phyloP scores from a whole-genome alignment of 2,329 filamentous ascomycete genomes.

The Pestalotiopsis sp. region DNA sequence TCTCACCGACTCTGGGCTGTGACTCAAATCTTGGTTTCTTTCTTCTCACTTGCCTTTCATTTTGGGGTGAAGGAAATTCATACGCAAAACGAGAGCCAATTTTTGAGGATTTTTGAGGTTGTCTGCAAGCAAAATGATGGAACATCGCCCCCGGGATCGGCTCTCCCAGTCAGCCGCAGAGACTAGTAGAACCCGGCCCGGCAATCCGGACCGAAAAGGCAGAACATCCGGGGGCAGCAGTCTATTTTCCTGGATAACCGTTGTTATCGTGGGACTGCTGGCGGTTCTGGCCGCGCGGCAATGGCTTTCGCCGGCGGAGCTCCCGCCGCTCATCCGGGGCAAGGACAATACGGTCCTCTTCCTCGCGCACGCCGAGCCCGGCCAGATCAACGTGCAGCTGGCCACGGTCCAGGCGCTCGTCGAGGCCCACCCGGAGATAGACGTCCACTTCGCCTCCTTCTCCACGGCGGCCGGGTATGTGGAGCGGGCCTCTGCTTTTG shows the following conservation, averaged over 20 bases:
- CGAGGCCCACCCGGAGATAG: slow-evolving; percentile 31
- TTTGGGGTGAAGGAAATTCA: not conserved
- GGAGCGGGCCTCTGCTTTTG: slow-evolving; percentile 16
- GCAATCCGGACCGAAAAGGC: not conserved
- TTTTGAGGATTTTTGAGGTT: not conserved
- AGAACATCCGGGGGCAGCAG: not conserved
- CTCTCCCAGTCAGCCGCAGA: not conserved
- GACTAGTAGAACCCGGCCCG: not conserved
- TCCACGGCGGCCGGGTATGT: slow-evolving; percentile 14
- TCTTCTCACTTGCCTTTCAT: not conserved
- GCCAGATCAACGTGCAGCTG: slow-evolving; percentile 38
- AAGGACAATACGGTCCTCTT: slow-evolving; percentile 35
- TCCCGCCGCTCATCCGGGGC: slow-evolving; percentile 13
- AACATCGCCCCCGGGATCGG: not conserved
- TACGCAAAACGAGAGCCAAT: too few species aligned
- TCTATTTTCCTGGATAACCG: not conserved
- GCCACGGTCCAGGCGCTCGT: slow-evolving; percentile 35
- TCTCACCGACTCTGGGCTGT: not conserved
- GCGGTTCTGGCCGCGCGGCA: not conserved
- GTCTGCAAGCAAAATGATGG: not conserved
- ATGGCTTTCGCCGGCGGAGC: not conserved
- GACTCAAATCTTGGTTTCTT: not conserved
- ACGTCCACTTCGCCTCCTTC: slow-evolving; percentile 38
- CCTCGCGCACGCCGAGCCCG: slow-evolving; percentile 32
- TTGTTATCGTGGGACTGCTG: not conserved